phyloP scores from a whole-genome alignment of 768 basidiomycete genomes.

The Mycena vitilis region DNA sequence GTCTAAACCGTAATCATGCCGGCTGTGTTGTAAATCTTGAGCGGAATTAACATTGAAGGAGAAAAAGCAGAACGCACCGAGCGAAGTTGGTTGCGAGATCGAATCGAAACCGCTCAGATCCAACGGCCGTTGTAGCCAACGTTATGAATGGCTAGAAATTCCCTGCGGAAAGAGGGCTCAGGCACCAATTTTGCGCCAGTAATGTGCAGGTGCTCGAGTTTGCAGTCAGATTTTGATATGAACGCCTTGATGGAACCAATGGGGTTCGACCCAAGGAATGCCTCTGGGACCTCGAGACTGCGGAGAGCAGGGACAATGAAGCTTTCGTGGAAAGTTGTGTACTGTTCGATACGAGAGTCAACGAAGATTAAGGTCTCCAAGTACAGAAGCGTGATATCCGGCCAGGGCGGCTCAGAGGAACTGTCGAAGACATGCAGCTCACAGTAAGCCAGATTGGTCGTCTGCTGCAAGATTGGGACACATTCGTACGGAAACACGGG shows the following conservation, averaged over 20 bases:
- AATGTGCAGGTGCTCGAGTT: neutral
- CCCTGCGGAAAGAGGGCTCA: no score
- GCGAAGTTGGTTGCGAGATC: no score
- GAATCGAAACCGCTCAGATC: no score
- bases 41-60: no score
- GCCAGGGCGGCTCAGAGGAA: neutral
- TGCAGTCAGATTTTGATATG: neutral
- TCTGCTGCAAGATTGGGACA: neutral
- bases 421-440: neutral
- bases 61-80: no score
- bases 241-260: neutral
- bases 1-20: no score
- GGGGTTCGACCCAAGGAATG: neutral
- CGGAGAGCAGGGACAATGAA: neutral
- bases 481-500: neutral
- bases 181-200: neutral
- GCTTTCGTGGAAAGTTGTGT: neutral
- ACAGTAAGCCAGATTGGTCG: neutral
- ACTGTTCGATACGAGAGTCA: neutral
- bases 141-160: no score
- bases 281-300: neutral
- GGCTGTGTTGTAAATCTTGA: no score
- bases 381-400: neutral
- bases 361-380: neutral
- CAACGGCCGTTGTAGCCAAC: no score